These are phyloP conservation scores for Acrocalymma vagum DNA, from an alignment of 2,329 filamentous ascomycete species.

Conservation along the genomic window DNA sequence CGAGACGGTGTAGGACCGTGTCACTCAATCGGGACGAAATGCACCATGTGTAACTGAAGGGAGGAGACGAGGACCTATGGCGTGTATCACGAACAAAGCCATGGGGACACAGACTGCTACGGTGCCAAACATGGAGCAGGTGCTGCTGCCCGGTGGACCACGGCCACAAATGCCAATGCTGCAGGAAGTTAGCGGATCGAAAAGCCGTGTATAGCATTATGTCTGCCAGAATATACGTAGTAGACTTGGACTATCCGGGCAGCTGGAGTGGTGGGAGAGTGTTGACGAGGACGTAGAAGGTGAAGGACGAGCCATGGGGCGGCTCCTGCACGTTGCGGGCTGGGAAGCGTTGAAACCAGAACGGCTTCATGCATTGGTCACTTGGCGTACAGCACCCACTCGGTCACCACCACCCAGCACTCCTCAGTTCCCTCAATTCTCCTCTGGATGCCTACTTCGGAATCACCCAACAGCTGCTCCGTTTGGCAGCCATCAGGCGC, in stretches of 20 bases:
- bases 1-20: conserved; percentile 31
- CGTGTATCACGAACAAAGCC: conserved; percentile 39
- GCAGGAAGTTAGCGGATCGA: too few species aligned
- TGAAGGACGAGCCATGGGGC: conserved; percentile 11
- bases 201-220: conserved; percentile 13
- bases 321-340: background rate
- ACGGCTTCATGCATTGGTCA: too few species aligned
- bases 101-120: conserved; percentile 44
- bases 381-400: too few species aligned
- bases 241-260: conserved; percentile 11
- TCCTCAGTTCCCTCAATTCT: too few species aligned
- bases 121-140: conserved; percentile 34
- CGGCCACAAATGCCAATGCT: too few species aligned
- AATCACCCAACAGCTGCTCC: too few species aligned
- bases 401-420: too few species aligned
- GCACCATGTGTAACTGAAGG: conserved; percentile 36
- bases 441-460: too few species aligned
- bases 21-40: conserved; percentile 30
- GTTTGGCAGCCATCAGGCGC: too few species aligned
- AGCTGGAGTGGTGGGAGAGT: conserved; percentile 12
- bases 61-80: conserved; percentile 35
- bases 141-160: too few species aligned
- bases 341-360: too few species aligned
- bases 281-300: conserved; percentile 5
- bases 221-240: conserved; percentile 20